These are phyloP conservation scores for Otatea glauca DNA, from an alignment of 176 grass and related monocot genomes.

Conservation along the genomic window DNA sequence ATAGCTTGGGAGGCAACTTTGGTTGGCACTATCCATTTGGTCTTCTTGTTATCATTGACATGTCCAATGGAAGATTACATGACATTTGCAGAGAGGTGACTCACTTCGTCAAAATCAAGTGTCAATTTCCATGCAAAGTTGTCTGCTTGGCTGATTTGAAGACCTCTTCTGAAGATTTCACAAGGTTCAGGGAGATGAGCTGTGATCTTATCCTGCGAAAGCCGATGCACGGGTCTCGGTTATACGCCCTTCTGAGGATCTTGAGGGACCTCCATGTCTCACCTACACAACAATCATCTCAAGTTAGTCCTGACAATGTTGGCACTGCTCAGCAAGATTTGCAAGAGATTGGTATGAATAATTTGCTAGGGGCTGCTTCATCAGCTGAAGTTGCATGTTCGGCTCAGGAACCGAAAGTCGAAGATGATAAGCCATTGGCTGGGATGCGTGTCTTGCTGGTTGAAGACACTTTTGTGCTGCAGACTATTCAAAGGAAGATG, in stretches of 20 bases:
- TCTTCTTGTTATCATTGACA: slow-evolving; percentile 59
- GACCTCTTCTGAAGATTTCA: slow-evolving; percentile 37
- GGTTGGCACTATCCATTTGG: slow-evolving; percentile 25
- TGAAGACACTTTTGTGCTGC: slow-evolving; percentile 61
- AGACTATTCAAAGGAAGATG: slow-evolving; percentile 46
- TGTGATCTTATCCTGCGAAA: slow-evolving; percentile 62
- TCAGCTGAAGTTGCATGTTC: neutral
- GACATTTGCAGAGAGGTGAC: slow-evolving; percentile 38
- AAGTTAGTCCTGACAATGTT: slow-evolving; percentile 1
- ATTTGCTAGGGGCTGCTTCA: neutral
- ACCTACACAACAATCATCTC: neutral
- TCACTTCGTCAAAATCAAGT: slow-evolving; percentile 27
- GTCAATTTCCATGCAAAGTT: slow-evolving; percentile 50
- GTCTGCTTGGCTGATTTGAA: slow-evolving; percentile 55
- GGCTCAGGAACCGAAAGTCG: neutral
- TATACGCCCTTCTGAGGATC: slow-evolving; percentile 39
- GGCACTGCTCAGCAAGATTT: neutral
- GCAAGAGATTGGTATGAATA: neutral
- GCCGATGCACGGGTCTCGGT: slow-evolving; percentile 70
- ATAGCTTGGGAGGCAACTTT: neutral
- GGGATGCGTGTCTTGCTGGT: slow-evolving; percentile 64
- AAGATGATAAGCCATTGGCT: slow-evolving; percentile 52
- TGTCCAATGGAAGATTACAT: slow-evolving; percentile 23
- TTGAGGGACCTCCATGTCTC: slow-evolving; percentile 44
- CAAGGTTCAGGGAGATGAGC: slow-evolving; percentile 39